Base-by-base conservation (phyloP, 208 protist species). In the Ichthyophonus hoferi region DNA sequence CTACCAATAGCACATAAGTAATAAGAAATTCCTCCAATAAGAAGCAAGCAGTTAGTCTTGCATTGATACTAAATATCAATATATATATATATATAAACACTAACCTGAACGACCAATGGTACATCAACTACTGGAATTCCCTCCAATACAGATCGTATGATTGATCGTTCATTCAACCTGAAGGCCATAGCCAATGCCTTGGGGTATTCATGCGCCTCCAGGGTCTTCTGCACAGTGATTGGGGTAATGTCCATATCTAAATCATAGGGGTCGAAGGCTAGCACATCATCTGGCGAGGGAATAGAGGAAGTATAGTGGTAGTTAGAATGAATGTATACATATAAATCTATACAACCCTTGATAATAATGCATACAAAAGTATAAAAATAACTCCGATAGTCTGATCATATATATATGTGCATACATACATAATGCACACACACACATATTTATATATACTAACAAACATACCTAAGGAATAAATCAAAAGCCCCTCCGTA, bases 401-500 rank as follows among this genome's bases (percentile, higher is more conserved):
- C n/a, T n/a, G n/a, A n/a, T n/a, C n/a, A n/a, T n/a, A n/a, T n/a
- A n/a, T n/a, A n/a, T n/a, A n/a, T n/a, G n/a, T n/a, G n/a, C n/a
- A n/a, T n/a, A n/a, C n/a, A n/a, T n/a, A n/a, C n/a, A n/a, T n/a
- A n/a, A n/a, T n/a, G n/a, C n/a, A n/a, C n/a, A n/a, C n/a, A n/a
- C n/a, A n/a, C n/a, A n/a, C n/a, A n/a, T n/a, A n/a, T n/a, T n/a
- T n/a, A n/a, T n/a, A n/a, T n/a, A n/a, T n/a, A n/a, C n/a, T n/a
- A n/a, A n/a, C n/a, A n/a, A n/a, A n/a, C n/a, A n/a, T n/a, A n/a
- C n/a, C n/a, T n/a, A n/a, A n/a, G n/a, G n/a, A 94, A 86, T 94
- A 96, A n/a, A 96, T 90, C 42, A 97, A 42, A 3, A 97, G 90
- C 12, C 95, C 95, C 88, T 97, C 95, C 0, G 93, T 95, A 0